Base-by-base conservation (phyloP, 305 asterid species). In the Fraxinus sp. region DNA sequence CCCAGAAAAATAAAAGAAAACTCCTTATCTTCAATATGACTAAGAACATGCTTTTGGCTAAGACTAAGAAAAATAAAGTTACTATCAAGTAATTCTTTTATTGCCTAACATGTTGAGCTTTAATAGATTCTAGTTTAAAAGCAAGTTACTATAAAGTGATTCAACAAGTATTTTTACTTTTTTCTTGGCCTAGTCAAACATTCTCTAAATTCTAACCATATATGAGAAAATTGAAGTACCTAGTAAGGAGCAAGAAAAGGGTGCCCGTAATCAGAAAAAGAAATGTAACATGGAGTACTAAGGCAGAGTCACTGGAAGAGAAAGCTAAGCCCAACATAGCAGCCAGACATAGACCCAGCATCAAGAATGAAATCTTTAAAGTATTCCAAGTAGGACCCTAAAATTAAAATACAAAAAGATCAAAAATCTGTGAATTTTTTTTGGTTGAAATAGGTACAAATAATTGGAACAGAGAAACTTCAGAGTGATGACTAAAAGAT, bases 341-440 rank as follows among this genome's bases (percentile, higher is more conserved):
- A 86, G 89, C 92, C 57, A 94, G 97, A 86, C 97, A 92, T 37
- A 92, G 62, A 77, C 92, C 89, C 89, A 95, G 90, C 98, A 95
- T 87, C 4, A 94, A 77, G 80, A 95, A 94, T 78, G 98, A 93
- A 22, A 90, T 62, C 91, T 91, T 95, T 20, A 95, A 79, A 39
- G 97, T 88, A 80, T 92, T 92, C 99, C 98, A 95, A n/a, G 98
- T 95, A 13, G 99, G 90, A 64, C 81, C 95, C 98, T 95, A 88
- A 57, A 83, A 79, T 70, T 72, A 28, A 71, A 76, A 73, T 28
- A 20, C 68, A 62, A 59, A 18, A 79, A 83, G 33, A 84, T 80
- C 83, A 28, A 78, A 78, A 78, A 37, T 81, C 82, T 33, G 37
- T 36, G 62, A 55, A 59, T 79, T 44, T 10, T 36, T 39, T 26